A percentile compares a stretch with the other conserved stretches of the same genome.
These are phyloP conservation scores for Lactifluus echinatus DNA, from an alignment of 768 basidiomycete species.

Conservation along the genomic window DNA sequence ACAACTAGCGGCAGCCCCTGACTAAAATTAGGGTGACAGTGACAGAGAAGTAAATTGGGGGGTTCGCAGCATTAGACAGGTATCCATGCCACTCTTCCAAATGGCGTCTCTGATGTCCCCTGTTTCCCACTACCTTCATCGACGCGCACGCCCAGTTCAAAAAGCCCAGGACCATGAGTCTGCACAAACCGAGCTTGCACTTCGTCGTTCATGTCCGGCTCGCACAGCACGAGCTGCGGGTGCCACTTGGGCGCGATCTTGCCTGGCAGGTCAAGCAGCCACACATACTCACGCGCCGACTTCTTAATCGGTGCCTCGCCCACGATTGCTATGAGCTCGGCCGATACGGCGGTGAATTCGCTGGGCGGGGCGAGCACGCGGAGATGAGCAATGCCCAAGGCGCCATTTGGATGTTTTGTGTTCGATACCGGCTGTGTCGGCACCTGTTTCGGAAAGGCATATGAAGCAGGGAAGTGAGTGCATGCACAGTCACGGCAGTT, in stretches of 20 bases:
- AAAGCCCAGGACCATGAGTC: constrained; percentile 33
- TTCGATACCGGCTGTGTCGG: constrained; percentile 40
- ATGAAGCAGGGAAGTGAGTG: background rate
- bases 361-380: constrained; percentile 31
- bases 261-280: constrained; percentile 13
- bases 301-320: constrained; percentile 31
- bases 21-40: too few species aligned
- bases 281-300: constrained; percentile 4
- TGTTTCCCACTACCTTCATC: constrained; percentile 21
- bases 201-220: constrained; percentile 27
- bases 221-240: constrained; percentile 31
- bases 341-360: constrained; percentile 27
- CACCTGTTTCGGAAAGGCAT: constrained; percentile 31
- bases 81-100: constrained; percentile 42
- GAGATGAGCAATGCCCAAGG: constrained; percentile 42
- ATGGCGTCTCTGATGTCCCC: constrained; percentile 36
- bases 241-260: background rate
- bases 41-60: background rate
- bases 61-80: background rate
- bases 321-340: constrained; percentile 41
- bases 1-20: too few species aligned
- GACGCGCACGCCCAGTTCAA: constrained; percentile 47
- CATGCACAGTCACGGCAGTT: too few species aligned
- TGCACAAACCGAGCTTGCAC: constrained; percentile 30
- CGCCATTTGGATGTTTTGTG: constrained; percentile 41